Base-by-base conservation (phyloP, 2,329 filamentous ascomycete genomes). In the Byssoonygena ceratinophila region DNA sequence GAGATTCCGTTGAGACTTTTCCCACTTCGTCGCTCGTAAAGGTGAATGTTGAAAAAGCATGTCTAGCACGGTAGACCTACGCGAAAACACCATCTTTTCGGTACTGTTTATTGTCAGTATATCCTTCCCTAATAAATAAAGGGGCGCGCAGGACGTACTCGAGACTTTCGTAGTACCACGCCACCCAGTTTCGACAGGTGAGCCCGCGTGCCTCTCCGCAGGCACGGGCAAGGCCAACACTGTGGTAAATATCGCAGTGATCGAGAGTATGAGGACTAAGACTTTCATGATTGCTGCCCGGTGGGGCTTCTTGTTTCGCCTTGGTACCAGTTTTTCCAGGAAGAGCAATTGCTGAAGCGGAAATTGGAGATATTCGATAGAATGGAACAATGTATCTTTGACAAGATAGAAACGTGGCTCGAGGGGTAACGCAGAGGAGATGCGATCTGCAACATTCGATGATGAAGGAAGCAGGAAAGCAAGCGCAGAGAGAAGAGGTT, bases 251-350 rank as follows among this genome's bases (percentile, higher is more conserved):
- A 67, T 68, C 49, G 69, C 69, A 46, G 76, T 55, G 47, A 73
- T 59, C 51, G 71, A 65, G 45, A 69, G 60, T 50, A 74, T 59
- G 49, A 74, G 53, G 51, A 68, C 61, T 58, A 70, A 64, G 62
- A 76, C 59, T 68, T 75, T 77, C 76, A 79, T 79, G 50, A 27
- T 22, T 23, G 16, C 16, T 5, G 27, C n/a, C 25, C 6, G 4
- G 53, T 70, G 14, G 18, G 12, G 11, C 14, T 14, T 44, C 23
- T 18, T n/a, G n/a, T 20, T 29, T 27, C 3, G 16, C n/a, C 3
- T 25, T 9, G 9, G 16, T 34, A 12, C 14, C 18, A 16, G 4
- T 6, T 23, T 27, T 16, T 22, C 7, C 20, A 31, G n/a, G 25
- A 32, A 58, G 54, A 46, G 51, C 52, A 20, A 23, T 50, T 51